Evolutionary conservation across 2,329 filamentous ascomycete genomes (phyloP), one percentile per base, ranked within the genome.

Genomic region (Penicillium vulpinum): DNA sequence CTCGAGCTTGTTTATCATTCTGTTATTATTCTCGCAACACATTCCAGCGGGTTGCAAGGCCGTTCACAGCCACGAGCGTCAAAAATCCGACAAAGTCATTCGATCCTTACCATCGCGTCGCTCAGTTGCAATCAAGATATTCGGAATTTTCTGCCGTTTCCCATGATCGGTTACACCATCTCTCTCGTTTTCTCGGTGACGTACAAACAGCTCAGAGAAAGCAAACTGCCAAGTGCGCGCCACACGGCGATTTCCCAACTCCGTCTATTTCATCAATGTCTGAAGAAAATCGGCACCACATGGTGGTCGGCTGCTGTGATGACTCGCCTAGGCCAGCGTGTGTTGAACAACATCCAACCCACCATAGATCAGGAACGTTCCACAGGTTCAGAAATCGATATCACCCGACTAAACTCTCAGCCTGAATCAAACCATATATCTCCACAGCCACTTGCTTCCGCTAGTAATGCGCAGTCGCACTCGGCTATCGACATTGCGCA

Each of bases 221-320:
- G 54, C 26, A 54, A 57, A 33, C 45, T 63, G 7, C 52, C 43
- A 7, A 63, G 56, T 31, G 51, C 54, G 0, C 58, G 57, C 33
- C 10, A 43, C 21, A 52, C 47, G 6, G 58, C 62, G 3, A 59
- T 55, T 31, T 24, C 38, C 1, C 49, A 61, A 29, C 5, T 64
- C 1, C 44, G 53, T 8, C 13, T 44, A 3, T 62, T 64, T 39
- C 56, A 63, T 43, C 36, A 45, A 21, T 54, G 52, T 8, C 54
- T 64, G 0, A 29, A 59, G 35, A 29, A 47, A n/a, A 44, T 62
- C 18, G 16, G 45, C 9, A 36, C 46, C 13, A 60, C 40, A 28
- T 64, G 62, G 62, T 63, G 61, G 62, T 53, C 50, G 22, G 59
- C 62, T 5, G 41, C 51, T 35, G 47, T 62, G 9, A 63, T 63